A percentile compares a stretch with the other conserved stretches of the same genome.
Conservation (phyloP, 768 basidiomycete species). For the Dacryopinax spathularia region DNA sequence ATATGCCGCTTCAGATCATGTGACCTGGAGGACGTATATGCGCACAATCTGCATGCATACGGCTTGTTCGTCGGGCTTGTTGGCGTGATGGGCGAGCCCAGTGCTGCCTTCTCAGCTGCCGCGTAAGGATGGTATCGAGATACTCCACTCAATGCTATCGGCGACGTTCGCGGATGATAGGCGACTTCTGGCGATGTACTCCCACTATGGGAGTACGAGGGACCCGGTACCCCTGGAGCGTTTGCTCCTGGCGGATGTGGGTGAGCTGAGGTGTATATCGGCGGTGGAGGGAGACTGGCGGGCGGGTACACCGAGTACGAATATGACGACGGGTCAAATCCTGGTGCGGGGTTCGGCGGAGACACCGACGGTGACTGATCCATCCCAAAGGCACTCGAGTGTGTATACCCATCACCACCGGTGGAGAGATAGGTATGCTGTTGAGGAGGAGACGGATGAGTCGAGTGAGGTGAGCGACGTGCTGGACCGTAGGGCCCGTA, state of each 20-base stretch:
- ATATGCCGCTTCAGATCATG: neutral
- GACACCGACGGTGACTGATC: neutral
- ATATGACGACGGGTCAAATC: neutral
- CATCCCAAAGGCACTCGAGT: neutral
- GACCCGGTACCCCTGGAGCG: neutral
- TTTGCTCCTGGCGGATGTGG: neutral
- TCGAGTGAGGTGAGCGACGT: slow-evolving; percentile 2
- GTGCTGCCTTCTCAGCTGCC: neutral
- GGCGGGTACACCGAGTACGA: neutral
- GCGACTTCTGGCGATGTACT: neutral
- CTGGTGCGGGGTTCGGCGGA: neutral
- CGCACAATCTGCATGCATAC: neutral
- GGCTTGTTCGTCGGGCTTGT: slow-evolving; percentile 1
- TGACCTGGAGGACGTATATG: slow-evolving; percentile 3
- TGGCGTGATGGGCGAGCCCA: neutral
- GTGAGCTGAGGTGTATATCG: neutral
- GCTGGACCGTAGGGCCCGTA: neutral
- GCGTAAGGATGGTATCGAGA: neutral
- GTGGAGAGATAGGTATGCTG: neutral
- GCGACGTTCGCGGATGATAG: neutral
- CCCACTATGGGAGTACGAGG: neutral
- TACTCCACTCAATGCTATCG: neutral
- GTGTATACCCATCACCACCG: neutral
- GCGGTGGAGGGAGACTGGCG: neutral
- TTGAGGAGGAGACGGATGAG: neutral